Evolutionary conservation across 2,329 filamentous ascomycete species (phyloP).

Genomic region (Trichoderma sp.): DNA sequence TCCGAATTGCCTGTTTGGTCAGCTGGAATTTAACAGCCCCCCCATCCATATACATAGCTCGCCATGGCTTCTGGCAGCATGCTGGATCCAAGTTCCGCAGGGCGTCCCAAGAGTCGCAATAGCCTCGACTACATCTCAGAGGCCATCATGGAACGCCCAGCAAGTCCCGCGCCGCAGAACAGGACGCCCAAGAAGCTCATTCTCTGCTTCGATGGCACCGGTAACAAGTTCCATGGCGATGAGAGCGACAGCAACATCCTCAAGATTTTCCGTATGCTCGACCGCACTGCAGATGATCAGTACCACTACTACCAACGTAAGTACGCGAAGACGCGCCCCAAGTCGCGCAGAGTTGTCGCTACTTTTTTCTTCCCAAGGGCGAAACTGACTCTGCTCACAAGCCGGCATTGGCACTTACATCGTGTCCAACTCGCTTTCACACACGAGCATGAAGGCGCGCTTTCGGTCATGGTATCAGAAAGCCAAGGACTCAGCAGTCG

Average conservation of each 20-base stretch:
- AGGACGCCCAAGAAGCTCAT: conserved; percentile 52
- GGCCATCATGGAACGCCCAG: conserved; percentile 26
- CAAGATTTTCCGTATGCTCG: conserved; percentile 71
- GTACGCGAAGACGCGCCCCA: conserved; percentile 32
- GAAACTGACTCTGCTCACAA: conserved; percentile 33
- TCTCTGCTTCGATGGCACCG: conserved; percentile 65
- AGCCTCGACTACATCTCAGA: conserved; percentile 22
- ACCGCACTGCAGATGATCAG: conserved; percentile 63
- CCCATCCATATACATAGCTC: background rate
- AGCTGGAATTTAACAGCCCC: conserved; percentile 17
- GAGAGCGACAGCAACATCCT: conserved; percentile 67
- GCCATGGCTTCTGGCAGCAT: conserved; percentile 24
- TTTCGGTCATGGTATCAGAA: conserved; percentile 69
- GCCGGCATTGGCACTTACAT: conserved; percentile 75
- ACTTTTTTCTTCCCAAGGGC: conserved; percentile 44
- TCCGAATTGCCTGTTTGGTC: conserved; percentile 21
- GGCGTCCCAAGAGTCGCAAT: conserved; percentile 8
- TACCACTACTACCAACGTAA: conserved; percentile 66
- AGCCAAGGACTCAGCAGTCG: conserved; percentile 77
- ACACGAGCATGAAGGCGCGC: conserved; percentile 58
- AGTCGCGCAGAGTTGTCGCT: background rate
- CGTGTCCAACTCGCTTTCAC: conserved; percentile 60
- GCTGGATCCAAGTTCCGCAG: conserved; percentile 30
- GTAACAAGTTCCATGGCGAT: conserved; percentile 65
- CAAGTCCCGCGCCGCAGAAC: conserved; percentile 26